A percentile compares a stretch with the other conserved stretches of the same genome.
Evolutionary conservation across 495 filamentous ascomycete genomes (phyloP).

Genomic region (Beverwykella pulmonaria): DNA sequence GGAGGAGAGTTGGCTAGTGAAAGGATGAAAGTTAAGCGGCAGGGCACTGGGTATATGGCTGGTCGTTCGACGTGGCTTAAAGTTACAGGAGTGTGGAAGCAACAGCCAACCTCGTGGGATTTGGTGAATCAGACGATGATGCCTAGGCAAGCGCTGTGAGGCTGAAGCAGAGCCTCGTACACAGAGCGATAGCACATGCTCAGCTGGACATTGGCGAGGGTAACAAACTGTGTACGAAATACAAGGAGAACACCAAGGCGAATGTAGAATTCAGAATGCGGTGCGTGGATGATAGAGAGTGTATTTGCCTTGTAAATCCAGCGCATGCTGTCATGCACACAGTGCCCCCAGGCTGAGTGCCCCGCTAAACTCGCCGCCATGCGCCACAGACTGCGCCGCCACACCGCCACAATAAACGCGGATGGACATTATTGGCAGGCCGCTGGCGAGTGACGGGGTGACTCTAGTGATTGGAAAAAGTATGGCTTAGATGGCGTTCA

Average conservation of each 20-base stretch:
- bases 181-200: slow-evolving; percentile 7
- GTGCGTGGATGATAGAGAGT: background rate
- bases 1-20: background rate
- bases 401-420: too few species aligned
- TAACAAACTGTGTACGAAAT: background rate
- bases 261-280: background rate
- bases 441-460: too few species aligned
- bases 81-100: background rate
- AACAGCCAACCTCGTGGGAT: background rate
- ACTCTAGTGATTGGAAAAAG: too few species aligned
- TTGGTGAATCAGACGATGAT: background rate
- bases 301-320: background rate
- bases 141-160: background rate
- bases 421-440: too few species aligned
- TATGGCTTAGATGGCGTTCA: too few species aligned
- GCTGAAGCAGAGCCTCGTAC: slow-evolving; percentile 20
- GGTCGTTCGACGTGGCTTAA: background rate
- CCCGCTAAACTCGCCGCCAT: background rate
- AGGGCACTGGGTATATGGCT: background rate
- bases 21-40: background rate
- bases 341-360: background rate
- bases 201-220: background rate
- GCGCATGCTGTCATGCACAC: background rate
- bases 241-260: background rate
- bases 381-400: slow-evolving; percentile 3